A percentile compares a stretch with the other conserved stretches of the same genome.
Conservation (phyloP, 2,329 filamentous ascomycete species). For the Phaeoacremonium minimum region DNA sequence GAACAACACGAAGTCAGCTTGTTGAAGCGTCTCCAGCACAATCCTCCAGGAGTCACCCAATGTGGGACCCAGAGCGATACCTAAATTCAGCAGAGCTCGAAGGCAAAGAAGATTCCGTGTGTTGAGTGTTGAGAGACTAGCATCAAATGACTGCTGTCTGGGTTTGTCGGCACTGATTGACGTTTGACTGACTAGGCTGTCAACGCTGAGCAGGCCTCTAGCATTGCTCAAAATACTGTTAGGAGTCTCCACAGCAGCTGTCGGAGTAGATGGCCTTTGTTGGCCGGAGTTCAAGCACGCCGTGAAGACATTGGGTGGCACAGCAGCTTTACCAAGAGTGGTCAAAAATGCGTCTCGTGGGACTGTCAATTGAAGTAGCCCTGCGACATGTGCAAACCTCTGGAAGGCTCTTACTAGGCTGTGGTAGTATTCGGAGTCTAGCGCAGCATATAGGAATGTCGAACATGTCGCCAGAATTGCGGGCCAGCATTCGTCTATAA, state of each 20-base stretch:
- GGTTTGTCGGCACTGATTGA: slow-evolving; percentile 54
- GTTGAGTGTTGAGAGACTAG: slow-evolving; percentile 57
- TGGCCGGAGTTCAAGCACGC: slow-evolving; percentile 50
- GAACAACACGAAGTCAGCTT: slow-evolving; percentile 84
- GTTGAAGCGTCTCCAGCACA: slow-evolving; percentile 84
- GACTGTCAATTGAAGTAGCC: slow-evolving; percentile 76
- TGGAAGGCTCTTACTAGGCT: slow-evolving; percentile 89
- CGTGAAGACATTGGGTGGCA: slow-evolving; percentile 73
- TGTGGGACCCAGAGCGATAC: slow-evolving; percentile 89
- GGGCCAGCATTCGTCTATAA: slow-evolving; percentile 93
- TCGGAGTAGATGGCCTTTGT: slow-evolving; percentile 35
- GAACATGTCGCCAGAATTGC: slow-evolving; percentile 92
- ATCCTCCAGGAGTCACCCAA: slow-evolving; percentile 85
- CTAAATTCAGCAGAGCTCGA: slow-evolving; percentile 86
- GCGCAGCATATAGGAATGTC: slow-evolving; percentile 85
- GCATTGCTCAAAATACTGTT: slow-evolving; percentile 66
- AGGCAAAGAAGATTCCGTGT: slow-evolving; percentile 88
- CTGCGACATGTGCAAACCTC: slow-evolving; percentile 91
- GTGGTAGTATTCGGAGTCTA: slow-evolving; percentile 94
- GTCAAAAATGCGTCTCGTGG: slow-evolving; percentile 93
- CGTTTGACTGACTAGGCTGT: slow-evolving; percentile 59
- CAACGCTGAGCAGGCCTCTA: slow-evolving; percentile 68
- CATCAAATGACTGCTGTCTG: slow-evolving; percentile 56
- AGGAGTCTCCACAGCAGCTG: slow-evolving; percentile 43
- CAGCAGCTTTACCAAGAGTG: slow-evolving; percentile 86